phyloP scores from a whole-genome alignment of 2,329 filamentous ascomycete genomes.

The Cercospora berteroae region DNA sequence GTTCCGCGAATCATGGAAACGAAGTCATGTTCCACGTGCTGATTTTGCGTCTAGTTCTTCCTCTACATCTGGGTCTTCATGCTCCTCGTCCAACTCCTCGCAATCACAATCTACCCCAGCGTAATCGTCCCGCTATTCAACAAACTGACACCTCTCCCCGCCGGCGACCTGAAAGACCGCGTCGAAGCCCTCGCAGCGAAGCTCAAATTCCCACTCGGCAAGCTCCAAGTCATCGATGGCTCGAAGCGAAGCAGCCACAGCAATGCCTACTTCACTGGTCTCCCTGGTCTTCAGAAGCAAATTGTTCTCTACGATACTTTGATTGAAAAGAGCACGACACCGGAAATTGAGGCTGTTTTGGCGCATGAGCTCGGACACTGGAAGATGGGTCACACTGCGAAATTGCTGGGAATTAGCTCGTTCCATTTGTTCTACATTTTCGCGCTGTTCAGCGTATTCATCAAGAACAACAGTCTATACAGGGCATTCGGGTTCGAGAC shows the following conservation, averaged over 20 bases:
- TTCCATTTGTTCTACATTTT: conserved; percentile 97
- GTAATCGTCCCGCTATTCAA: conserved; percentile 95
- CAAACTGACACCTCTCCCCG: conserved; percentile 88
- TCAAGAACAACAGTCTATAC: conserved; percentile 92
- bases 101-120: conserved; percentile 94
- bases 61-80: conserved; percentile 97
- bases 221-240: conserved; percentile 92
- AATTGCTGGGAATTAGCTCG: conserved; percentile 76
- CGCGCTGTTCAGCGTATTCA: conserved; percentile 91
- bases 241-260: conserved; percentile 85
- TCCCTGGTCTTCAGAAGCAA: conserved; percentile 99
- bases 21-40: not conserved
- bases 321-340: conserved; percentile 87
- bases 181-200: conserved; percentile 80
- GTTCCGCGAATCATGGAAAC: not conserved
- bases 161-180: conserved; percentile 80
- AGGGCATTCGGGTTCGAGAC: conserved; percentile 82
- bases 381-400: conserved; percentile 92
- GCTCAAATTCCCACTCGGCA: conserved; percentile 86
- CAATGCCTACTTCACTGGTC: conserved; percentile 93
- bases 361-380: conserved; percentile 97
- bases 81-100: conserved; percentile 84
- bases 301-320: conserved; percentile 99
- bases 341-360: conserved; percentile 92
- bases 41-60: conserved; percentile 63